Evolutionary conservation across 2,329 filamentous ascomycete genomes (phyloP).

Genomic region (Neofusicoccum ribis): DNA sequence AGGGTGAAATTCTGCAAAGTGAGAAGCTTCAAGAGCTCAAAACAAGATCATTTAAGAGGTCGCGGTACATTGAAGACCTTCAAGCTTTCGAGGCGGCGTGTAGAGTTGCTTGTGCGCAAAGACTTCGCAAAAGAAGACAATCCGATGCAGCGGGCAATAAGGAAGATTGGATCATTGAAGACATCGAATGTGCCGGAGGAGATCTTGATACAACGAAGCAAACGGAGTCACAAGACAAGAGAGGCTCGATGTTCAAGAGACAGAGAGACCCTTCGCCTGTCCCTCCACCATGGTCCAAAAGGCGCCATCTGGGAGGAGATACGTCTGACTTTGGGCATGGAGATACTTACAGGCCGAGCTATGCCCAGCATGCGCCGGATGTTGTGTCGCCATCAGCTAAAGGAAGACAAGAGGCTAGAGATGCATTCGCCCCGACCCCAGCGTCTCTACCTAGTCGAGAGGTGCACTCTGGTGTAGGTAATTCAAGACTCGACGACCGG

Average conservation of each 20-base stretch:
- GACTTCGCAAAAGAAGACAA: not conserved
- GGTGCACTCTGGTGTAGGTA: slow-evolving; percentile 1
- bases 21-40: slow-evolving; percentile 2
- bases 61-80: not conserved
- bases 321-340: not conserved
- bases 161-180: not conserved
- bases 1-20: not conserved
- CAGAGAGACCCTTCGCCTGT: not conserved
- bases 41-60: not conserved
- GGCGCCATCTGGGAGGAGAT: not conserved
- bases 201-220: not conserved
- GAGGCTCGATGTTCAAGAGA: slow-evolving; percentile 6
- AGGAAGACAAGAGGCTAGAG: not conserved
- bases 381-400: not conserved
- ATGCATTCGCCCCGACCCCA: not conserved
- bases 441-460: not conserved
- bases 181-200: not conserved
- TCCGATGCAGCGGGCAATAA: not conserved
- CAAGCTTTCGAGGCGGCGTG: not conserved
- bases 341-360: slow-evolving; percentile 9
- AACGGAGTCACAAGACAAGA: not conserved
- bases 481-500: not conserved
- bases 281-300: not conserved
- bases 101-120: not conserved
- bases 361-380: not conserved